Base-by-base conservation (phyloP, 202 grass and related monocot species). In the Cymbopogon flexuosus region DNA sequence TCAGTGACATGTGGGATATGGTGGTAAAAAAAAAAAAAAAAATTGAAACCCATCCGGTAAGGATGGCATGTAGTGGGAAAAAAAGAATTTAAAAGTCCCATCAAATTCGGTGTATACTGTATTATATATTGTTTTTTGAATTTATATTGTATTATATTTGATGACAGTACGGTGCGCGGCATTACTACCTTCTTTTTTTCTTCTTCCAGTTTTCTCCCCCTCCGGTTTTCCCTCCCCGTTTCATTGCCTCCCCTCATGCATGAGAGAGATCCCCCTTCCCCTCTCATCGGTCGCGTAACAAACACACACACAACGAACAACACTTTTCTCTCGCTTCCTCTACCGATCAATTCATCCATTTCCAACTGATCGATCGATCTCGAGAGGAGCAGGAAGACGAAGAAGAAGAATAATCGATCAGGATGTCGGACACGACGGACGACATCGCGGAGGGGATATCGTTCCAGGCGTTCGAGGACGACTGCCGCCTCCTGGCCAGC, bases 391-490 rank as follows among this genome's bases (percentile, higher is more conserved):
- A 27, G 27, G 29, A 59, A 1, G 21, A 85, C 18, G 35, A 13
- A 5, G 19, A 33, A 5, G 46, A 15, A 1, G 31, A 79, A 13
- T 6, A 14, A 30, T 2, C 54, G 19, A 23, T 58, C 19, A 58
- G 22, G 66, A 92, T 91, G 95, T 41, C 77, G 84, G 95, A 98
- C 79, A 86, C 89, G 52, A 94, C 88, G 22, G 95, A 94, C 21
- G 95, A 94, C 81, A 89, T 98, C 59, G 90, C 92, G 47, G 95
- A 94, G 95, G 95, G 89, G 82, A 93, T 97, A 58, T 98, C 88
- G 0, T 93, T 98, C 83, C 95, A 98, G 88, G 87, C 92, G 58
- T 94, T 98, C 75, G 92, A 97, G 75, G 95, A 97, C 36, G 90
- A 97, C 45, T 94, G 92, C 79, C 92, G 94, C 22, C 86, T 97